Conservation (phyloP, 495 filamentous ascomycete species). For the Aspergillus conjunctus region DNA sequence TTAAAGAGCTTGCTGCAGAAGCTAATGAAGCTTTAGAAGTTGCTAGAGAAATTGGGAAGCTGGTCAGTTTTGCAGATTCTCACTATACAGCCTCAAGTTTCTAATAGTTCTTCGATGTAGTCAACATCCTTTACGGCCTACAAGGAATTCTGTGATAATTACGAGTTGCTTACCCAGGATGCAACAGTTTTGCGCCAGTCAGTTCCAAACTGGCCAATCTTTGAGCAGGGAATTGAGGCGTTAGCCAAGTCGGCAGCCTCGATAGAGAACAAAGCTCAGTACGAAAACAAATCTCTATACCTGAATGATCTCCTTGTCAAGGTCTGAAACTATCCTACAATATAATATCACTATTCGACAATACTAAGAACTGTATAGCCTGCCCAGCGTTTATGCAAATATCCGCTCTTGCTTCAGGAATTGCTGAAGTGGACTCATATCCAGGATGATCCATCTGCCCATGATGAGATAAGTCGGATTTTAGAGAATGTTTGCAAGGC, state of each 20-base stretch:
- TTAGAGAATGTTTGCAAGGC: slow-evolving; percentile 70
- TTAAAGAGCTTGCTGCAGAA: slow-evolving; percentile 59
- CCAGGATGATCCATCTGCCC: slow-evolving; percentile 77
- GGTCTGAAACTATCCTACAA: slow-evolving; percentile 46
- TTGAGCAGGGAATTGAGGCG: slow-evolving; percentile 86
- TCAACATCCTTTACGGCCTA: slow-evolving; percentile 81
- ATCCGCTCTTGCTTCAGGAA: slow-evolving; percentile 83
- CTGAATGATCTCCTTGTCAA: slow-evolving; percentile 90
- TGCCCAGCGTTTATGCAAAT: slow-evolving; percentile 90
- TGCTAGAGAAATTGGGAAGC: slow-evolving; percentile 72
- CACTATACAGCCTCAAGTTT: background rate
- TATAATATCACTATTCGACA: background rate
- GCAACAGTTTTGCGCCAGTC: slow-evolving; percentile 66
- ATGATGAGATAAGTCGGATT: slow-evolving; percentile 75
- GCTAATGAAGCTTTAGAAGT: slow-evolving; percentile 72
- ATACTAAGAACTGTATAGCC: slow-evolving; percentile 58
- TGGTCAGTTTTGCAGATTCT: slow-evolving; percentile 51
- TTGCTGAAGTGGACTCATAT: slow-evolving; percentile 79
- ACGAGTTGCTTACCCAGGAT: slow-evolving; percentile 79
- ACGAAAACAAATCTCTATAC: slow-evolving; percentile 72
- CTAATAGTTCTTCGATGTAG: slow-evolving; percentile 41
- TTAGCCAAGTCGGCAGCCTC: slow-evolving; percentile 75
- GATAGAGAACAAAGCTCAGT: slow-evolving; percentile 61
- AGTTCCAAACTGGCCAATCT: slow-evolving; percentile 74
- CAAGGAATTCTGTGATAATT: slow-evolving; percentile 84